Percentiles rank a stretch among this genome's conserved stretches.
Evolutionary conservation across 345 rosid species (phyloP).

Genomic region (Moricandia arvensis): DNA sequence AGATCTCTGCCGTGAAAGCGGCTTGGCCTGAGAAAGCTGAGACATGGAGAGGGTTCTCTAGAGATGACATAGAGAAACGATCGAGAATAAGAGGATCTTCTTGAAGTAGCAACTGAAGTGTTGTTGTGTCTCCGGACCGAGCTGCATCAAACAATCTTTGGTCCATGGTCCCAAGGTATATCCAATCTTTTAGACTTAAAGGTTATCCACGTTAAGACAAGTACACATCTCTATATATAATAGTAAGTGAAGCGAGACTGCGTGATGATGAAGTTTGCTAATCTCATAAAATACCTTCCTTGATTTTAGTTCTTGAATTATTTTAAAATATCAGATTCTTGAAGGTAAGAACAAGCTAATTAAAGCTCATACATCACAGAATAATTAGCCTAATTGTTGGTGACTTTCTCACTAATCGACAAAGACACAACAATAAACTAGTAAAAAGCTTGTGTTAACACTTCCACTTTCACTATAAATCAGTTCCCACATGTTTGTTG

Average conservation of each 20-base stretch:
- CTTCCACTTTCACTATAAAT: slow-evolving; percentile 16
- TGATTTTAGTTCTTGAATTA: not conserved
- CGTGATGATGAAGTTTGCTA: slow-evolving; percentile 8
- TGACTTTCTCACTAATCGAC: slow-evolving; percentile 17
- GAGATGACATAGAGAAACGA: slow-evolving; percentile 11
- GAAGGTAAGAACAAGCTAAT: not conserved
- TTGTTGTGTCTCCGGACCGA: slow-evolving; percentile 12
- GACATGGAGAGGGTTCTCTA: slow-evolving; percentile 32
- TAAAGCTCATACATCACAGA: not conserved
- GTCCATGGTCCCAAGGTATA: slow-evolving; percentile 18
- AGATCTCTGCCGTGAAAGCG: not conserved
- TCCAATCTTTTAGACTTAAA: not conserved
- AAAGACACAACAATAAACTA: not conserved
- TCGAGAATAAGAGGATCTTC: slow-evolving; percentile 30
- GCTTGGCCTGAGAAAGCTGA: slow-evolving; percentile 22
- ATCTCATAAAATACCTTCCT: not conserved
- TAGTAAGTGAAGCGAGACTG: not conserved
- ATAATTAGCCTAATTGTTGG: not conserved
- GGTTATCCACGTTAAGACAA: slow-evolving; percentile 4
- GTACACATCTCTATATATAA: not conserved
- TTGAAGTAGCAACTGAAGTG: slow-evolving; percentile 14
- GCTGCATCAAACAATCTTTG: slow-evolving; percentile 29
- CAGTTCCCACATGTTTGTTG: not conserved
- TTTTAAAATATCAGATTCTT: not conserved
- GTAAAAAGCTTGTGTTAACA: slow-evolving; percentile 9